Evolutionary conservation across 2,329 filamentous ascomycete species (phyloP).

Genomic region (Sarocladiaceae sp.): DNA sequence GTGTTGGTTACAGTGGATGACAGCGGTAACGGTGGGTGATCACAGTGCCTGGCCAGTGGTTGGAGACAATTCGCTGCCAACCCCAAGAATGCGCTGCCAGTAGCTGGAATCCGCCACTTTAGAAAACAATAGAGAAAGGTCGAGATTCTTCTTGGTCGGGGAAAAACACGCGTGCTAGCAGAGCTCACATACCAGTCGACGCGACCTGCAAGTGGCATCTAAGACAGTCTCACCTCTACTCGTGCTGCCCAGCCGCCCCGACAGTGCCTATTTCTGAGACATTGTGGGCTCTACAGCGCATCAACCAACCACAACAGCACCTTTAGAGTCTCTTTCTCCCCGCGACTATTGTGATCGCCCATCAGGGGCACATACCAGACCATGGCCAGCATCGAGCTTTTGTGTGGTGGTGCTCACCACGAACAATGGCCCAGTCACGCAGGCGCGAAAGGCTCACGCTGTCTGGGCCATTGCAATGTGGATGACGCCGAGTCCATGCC

Average conservation of each 20-base stretch:
- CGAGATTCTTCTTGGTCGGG: background rate
- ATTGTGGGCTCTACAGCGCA: background rate
- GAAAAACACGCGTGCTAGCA: background rate
- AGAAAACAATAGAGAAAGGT: background rate
- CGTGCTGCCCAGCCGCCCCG: background rate
- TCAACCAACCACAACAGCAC: background rate
- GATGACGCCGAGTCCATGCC: background rate
- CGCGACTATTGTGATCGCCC: background rate
- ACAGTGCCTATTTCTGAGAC: background rate
- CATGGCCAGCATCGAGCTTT: background rate
- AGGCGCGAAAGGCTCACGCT: background rate
- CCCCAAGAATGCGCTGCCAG: too few relatives aligned
- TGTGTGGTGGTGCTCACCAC: background rate
- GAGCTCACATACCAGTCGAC: background rate
- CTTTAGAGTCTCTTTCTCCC: background rate
- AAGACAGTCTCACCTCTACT: background rate
- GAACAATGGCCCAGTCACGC: slow-evolving; percentile 1
- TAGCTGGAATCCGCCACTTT: too few relatives aligned
- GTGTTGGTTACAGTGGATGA: too few relatives aligned
- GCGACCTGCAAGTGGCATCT: background rate
- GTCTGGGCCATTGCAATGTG: background rate
- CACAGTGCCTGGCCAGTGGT: too few relatives aligned
- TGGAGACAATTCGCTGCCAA: too few relatives aligned
- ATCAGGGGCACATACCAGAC: background rate
- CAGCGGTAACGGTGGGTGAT: too few relatives aligned